These are phyloP conservation scores for Triticum aestivum DNA, from an alignment of 176 grass and related monocot species.

Conservation along the genomic window IWGSC_CS_RefSeq_v2.1 NC_057800.1:593578549-593579048, in stretches of 20 bases:
- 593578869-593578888: background rate
- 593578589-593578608: background rate
- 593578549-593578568: constrained; percentile 78
- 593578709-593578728: constrained; percentile 60
- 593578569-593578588: constrained; percentile 41
- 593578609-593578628: background rate
- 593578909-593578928: background rate
- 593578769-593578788: constrained; percentile 29
- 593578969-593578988: background rate
- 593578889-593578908: background rate
- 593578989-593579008: constrained; percentile 19
- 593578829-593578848: constrained; percentile 36
- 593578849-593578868: background rate
- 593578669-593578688: constrained; percentile 53
- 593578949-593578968: background rate
- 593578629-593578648: background rate
- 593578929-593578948: background rate
- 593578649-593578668: constrained; percentile 47
- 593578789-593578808: background rate
- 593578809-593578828: background rate
- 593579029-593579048: constrained; percentile 23
- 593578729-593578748: constrained; percentile 34
- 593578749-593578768: constrained; percentile 70
- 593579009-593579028: background rate
- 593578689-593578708: constrained; percentile 53